Conservation (phyloP, 768 basidiomycete species). For the Asterophora lycoperdoides region DNA sequence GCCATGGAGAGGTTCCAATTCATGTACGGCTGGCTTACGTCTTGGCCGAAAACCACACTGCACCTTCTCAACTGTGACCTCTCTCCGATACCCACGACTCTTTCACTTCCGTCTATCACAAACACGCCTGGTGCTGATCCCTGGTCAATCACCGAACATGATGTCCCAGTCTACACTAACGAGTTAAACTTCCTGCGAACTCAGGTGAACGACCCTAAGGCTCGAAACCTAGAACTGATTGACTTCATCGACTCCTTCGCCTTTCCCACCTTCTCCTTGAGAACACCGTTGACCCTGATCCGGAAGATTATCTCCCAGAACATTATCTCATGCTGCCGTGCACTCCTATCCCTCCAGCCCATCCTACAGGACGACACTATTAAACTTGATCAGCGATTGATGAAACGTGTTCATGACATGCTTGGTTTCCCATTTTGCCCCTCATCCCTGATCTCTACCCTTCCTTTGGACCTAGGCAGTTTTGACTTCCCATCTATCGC, state of each 20-base stretch:
- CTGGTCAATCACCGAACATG: constrained; percentile 2
- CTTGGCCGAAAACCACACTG: constrained; percentile 15
- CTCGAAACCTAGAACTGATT: constrained; percentile 8
- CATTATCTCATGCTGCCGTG: constrained; percentile 14
- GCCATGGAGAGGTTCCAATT: constrained; percentile 17
- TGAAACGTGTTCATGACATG: constrained; percentile 13
- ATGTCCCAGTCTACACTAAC: constrained; percentile 6
- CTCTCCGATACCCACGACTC: background rate
- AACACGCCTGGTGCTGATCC: constrained; percentile 7
- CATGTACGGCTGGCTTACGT: constrained; percentile 15
- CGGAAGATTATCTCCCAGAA: constrained; percentile 20
- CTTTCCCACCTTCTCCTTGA: constrained; percentile 15
- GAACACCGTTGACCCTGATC: constrained; percentile 17
- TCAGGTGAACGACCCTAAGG: constrained; percentile 16
- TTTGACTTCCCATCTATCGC: constrained; percentile 22
- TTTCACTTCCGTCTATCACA: constrained; percentile 3
- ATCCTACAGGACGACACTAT: constrained; percentile 13
- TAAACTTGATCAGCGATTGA: constrained; percentile 14
- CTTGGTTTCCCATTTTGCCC: constrained; percentile 22
- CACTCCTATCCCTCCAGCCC: constrained; percentile 22
- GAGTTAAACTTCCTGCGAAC: constrained; percentile 20
- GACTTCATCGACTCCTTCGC: constrained; percentile 19
- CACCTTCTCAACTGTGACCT: constrained; percentile 8
- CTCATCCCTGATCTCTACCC: background rate
- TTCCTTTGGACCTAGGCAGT: constrained; percentile 13